phyloP scores from a whole-genome alignment of 2,329 filamentous ascomycete genomes.

The Aspergillus sp. region DNA sequence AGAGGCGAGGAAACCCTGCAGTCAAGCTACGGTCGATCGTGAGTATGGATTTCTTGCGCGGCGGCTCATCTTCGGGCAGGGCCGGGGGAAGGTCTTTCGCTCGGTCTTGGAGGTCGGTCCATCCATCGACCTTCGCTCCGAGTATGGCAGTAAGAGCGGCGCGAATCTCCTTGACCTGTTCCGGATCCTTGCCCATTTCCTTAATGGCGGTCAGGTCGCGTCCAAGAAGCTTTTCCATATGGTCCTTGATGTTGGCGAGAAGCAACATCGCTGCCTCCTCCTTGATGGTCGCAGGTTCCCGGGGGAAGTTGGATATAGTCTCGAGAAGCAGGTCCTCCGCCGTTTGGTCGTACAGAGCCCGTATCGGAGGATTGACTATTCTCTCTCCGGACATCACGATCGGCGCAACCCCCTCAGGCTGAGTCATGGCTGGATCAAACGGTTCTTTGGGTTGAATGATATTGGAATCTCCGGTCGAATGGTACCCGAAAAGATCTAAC shows the following conservation, averaged over 20 bases:
- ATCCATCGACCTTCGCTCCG: slow-evolving; percentile 46
- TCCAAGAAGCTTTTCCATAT: slow-evolving; percentile 48
- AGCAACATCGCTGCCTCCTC: slow-evolving; percentile 49
- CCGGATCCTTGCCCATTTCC: slow-evolving; percentile 47
- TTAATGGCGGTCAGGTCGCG: slow-evolving; percentile 45
- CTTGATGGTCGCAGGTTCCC: slow-evolving; percentile 45
- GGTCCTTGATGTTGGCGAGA: slow-evolving; percentile 49
- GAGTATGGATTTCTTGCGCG: slow-evolving; percentile 42
- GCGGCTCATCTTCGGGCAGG: slow-evolving; percentile 35
- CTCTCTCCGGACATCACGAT: slow-evolving; percentile 45
- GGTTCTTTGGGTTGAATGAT: slow-evolving; percentile 46
- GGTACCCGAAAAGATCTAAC: slow-evolving; percentile 64
- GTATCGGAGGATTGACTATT: slow-evolving; percentile 42
- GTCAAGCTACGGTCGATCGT: slow-evolving; percentile 43
- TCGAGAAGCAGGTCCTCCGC: slow-evolving; percentile 44
- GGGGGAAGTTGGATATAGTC: slow-evolving; percentile 45
- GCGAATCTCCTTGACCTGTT: slow-evolving; percentile 46
- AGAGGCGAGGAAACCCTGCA: slow-evolving; percentile 40
- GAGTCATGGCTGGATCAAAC: slow-evolving; percentile 35
- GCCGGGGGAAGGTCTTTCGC: slow-evolving; percentile 37
- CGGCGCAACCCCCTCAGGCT: slow-evolving; percentile 41
- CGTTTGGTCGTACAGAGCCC: slow-evolving; percentile 44
- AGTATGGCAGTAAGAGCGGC: slow-evolving; percentile 44
- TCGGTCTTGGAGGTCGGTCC: slow-evolving; percentile 42
- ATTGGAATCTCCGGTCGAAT: slow-evolving; percentile 47